These are phyloP conservation scores for Silene vulgaris DNA, from an alignment of 179 eudicot species.

Conservation along the genomic window DNA sequence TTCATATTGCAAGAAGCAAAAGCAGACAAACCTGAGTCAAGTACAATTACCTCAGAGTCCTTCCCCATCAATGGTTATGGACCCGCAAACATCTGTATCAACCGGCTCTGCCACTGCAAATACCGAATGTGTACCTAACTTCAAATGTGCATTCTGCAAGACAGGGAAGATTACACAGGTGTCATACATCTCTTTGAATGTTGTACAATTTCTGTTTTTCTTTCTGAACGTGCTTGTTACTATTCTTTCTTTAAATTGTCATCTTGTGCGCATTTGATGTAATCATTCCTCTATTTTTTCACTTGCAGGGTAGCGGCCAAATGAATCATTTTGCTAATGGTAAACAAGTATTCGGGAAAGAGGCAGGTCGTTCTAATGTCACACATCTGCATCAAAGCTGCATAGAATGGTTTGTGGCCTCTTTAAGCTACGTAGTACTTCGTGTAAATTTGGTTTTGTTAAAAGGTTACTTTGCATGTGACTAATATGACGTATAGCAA, in stretches of 20 bases:
- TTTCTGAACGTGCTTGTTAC: background rate
- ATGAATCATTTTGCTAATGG: constrained; percentile 72
- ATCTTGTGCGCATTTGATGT: background rate
- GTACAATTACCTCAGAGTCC: constrained; percentile 19
- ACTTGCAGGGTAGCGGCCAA: constrained; percentile 58
- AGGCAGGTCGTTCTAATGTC: constrained; percentile 36
- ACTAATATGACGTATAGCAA: too few relatives aligned
- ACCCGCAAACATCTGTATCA: constrained; percentile 14
- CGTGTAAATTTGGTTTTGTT: too few relatives aligned
- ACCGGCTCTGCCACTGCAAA: constrained; percentile 16
- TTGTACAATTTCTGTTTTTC: background rate
- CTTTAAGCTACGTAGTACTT: background rate
- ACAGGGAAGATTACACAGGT: constrained; percentile 54
- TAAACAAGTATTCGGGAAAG: constrained; percentile 49
- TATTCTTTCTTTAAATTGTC: background rate
- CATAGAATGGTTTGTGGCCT: constrained; percentile 64
- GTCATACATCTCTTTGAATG: background rate
- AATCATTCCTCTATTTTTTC: background rate
- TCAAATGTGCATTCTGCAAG: constrained; percentile 71
- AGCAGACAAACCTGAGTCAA: constrained; percentile 29
- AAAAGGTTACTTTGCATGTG: too few relatives aligned
- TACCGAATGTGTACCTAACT: constrained; percentile 21
- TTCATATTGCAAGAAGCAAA: constrained; percentile 49
- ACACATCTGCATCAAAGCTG: constrained; percentile 69
- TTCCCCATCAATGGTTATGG: constrained; percentile 20